phyloP scores from a whole-genome alignment of 2,329 filamentous ascomycete genomes.

The Keithomyces neogunnii region DNA sequence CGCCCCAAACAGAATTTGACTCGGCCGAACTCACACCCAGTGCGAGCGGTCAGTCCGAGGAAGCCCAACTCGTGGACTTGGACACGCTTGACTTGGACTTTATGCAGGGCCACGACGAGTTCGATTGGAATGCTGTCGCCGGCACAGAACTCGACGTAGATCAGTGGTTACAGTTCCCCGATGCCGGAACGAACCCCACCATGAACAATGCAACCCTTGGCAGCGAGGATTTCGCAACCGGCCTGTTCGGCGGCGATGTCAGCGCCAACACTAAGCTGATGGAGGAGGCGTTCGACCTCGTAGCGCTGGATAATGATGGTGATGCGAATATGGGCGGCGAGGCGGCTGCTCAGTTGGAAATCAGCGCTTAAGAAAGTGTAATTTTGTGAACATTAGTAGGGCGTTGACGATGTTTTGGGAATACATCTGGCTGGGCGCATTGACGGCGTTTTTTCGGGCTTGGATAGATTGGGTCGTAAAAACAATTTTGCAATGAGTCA shows the following conservation, averaged over 20 bases:
- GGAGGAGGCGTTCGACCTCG: slow-evolving; percentile 20
- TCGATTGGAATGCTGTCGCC: slow-evolving; percentile 45
- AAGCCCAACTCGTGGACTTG: slow-evolving; percentile 24
- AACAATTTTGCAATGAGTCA: too few species aligned
- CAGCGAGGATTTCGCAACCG: not conserved
- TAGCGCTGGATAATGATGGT: slow-evolving; percentile 18
- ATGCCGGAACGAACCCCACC: slow-evolving; percentile 34
- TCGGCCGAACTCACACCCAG: slow-evolving; percentile 35
- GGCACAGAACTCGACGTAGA: slow-evolving; percentile 49
- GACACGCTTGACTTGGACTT: slow-evolving; percentile 37
- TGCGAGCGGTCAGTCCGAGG: slow-evolving; percentile 31
- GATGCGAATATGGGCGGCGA: slow-evolving; percentile 10
- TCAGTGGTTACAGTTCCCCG: slow-evolving; percentile 50
- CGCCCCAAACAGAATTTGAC: slow-evolving; percentile 37
- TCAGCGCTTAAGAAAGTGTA: slow-evolving; percentile 1
- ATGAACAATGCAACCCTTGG: slow-evolving; percentile 19
- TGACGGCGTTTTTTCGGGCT: not conserved
- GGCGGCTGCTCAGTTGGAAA: slow-evolving; percentile 5
- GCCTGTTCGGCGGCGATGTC: not conserved
- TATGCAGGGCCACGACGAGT: slow-evolving; percentile 36
- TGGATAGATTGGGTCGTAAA: too few species aligned
- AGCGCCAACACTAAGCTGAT: slow-evolving; percentile 18
- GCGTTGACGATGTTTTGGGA: too few species aligned
- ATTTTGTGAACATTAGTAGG: not conserved
- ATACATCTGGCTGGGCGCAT: not conserved